These are phyloP conservation scores for Aspergillus pseudoglaucus DNA, from an alignment of 2,329 filamentous ascomycete species.

Conservation along the genomic window DNA sequence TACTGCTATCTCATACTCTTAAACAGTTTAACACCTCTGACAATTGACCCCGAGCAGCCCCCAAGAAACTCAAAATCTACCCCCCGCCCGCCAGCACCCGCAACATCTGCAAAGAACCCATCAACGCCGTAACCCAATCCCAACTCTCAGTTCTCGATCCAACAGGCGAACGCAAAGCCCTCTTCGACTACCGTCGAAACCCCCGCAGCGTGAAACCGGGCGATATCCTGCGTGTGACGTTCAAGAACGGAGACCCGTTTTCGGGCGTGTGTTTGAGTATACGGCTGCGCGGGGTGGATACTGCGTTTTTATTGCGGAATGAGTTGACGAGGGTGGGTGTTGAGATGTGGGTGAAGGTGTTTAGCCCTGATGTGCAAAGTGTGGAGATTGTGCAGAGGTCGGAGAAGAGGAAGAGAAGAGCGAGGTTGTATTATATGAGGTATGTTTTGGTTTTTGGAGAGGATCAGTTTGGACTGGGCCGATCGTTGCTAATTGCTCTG, in stretches of 20 bases:
- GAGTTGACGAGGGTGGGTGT: conserved; percentile 80
- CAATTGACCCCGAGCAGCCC: conserved; percentile 20
- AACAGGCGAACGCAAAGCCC: conserved; percentile 68
- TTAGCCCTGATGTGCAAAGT: conserved; percentile 78
- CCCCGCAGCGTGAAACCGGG: conserved; percentile 73
- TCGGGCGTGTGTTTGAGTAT: conserved; percentile 83
- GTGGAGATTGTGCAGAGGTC: conserved; percentile 90
- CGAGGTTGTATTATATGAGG: conserved; percentile 85
- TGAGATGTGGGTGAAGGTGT: conserved; percentile 98
- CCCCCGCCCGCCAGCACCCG: conserved; percentile 38
- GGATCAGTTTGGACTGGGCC: background rate
- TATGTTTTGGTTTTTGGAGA: conserved; percentile 21
- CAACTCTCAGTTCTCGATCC: conserved; percentile 76
- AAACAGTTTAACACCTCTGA: background rate
- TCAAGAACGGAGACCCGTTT: conserved; percentile 80
- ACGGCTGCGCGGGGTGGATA: conserved; percentile 80
- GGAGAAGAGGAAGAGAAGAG: conserved; percentile 76
- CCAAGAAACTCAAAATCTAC: conserved; percentile 49
- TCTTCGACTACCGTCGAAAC: conserved; percentile 69
- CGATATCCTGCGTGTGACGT: conserved; percentile 85
- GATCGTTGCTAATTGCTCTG: background rate
- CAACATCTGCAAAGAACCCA: conserved; percentile 50
- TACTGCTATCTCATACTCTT: background rate
- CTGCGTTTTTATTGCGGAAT: conserved; percentile 76
- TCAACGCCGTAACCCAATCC: conserved; percentile 58